Conservation (phyloP, 2,329 filamentous ascomycete genomes). For the Aspergillus sp. region DNA sequence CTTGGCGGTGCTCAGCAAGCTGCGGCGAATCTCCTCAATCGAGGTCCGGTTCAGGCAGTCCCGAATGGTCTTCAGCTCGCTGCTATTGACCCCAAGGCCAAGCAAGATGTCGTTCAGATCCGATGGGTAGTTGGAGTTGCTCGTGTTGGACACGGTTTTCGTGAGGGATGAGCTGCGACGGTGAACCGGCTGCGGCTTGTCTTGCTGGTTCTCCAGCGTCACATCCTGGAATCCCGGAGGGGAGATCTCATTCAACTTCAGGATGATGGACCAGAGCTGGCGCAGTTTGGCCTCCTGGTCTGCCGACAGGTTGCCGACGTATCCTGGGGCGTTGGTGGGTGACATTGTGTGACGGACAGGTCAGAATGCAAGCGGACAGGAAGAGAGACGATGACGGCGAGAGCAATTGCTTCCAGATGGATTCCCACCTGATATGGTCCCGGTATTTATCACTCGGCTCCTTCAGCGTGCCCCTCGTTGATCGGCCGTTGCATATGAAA, state of each 20-base stretch:
- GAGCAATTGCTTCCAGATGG: neutral
- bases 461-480: neutral
- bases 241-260: conserved; percentile 53
- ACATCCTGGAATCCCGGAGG: conserved; percentile 62
- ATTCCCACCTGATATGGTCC: neutral
- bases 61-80: conserved; percentile 72
- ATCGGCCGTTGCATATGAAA: conserved; percentile 16
- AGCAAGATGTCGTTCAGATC: conserved; percentile 19
- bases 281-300: conserved; percentile 85
- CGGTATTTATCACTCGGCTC: conserved; percentile 1
- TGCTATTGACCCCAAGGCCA: conserved; percentile 16
- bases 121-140: conserved; percentile 29
- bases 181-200: conserved; percentile 26
- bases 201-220: conserved; percentile 45
- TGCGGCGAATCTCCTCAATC: conserved; percentile 71
- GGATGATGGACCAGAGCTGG: conserved; percentile 74
- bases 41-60: conserved; percentile 71
- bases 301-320: conserved; percentile 76
- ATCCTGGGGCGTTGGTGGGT: conserved; percentile 48
- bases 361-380: neutral
- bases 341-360: conserved; percentile 9
- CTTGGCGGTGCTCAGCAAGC: conserved; percentile 88
- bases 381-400: neutral
- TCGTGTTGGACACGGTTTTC: conserved; percentile 63
- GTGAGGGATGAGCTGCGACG: conserved; percentile 38